These are phyloP conservation scores for Eucalyptus fibrosa DNA, from an alignment of 345 rosid species.

Conservation along the genomic window DNA sequence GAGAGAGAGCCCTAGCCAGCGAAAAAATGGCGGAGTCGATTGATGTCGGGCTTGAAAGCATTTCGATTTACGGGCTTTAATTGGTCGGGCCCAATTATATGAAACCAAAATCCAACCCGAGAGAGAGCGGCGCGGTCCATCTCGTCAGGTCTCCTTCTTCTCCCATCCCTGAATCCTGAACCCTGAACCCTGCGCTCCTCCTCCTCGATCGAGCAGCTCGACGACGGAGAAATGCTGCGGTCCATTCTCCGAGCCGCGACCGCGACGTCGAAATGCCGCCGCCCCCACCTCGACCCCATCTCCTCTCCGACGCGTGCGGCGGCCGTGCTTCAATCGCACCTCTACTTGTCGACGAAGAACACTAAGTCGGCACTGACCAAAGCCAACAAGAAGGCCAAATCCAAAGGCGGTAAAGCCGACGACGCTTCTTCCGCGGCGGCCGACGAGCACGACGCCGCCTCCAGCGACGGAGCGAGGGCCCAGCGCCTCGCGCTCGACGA, in stretches of 20 bases:
- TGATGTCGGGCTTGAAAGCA: background rate
- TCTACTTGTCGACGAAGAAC: background rate
- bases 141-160: background rate
- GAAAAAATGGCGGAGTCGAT: background rate
- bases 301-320: background rate
- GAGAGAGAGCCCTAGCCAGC: background rate
- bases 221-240: conserved; percentile 4
- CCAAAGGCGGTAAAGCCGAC: conserved; percentile 20
- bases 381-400: conserved; percentile 23
- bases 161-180: background rate
- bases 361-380: background rate
- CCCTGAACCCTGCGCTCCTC: background rate
- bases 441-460: conserved; percentile 14
- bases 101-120: background rate
- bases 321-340: background rate
- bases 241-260: conserved; percentile 4
- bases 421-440: conserved; percentile 16
- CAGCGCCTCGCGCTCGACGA: conserved; percentile 59
- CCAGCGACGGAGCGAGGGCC: conserved; percentile 35
- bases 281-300: background rate
- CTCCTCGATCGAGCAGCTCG: background rate
- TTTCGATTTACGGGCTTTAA: background rate
- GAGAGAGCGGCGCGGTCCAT: background rate
- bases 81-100: background rate
- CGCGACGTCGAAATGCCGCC: background rate